Evolutionary conservation across 768 basidiomycete species (phyloP), one percentile per base, ranked within the genome.

Genomic region (Cystofilobasidium ferigula): DNA sequence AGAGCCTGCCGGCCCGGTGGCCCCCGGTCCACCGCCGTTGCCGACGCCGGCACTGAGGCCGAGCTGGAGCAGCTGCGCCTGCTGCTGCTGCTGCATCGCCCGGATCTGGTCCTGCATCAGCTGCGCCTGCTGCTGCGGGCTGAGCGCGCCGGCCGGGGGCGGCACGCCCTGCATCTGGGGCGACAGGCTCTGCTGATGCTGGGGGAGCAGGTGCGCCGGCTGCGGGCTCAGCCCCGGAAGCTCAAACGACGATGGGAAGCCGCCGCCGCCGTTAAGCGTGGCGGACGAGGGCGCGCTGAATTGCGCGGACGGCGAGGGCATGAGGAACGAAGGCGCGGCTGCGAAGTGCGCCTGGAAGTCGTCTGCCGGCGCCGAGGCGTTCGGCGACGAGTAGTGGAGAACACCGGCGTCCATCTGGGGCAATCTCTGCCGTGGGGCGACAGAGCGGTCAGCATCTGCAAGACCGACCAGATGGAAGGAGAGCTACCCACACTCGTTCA

Each of bases 221-320:
- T 16, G 9, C 28, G 51, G 51, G 30, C 51, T 54, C 14, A 54
- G 51, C 13, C 51, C 51, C 14, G 51, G 51, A 26, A 54, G 26
- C 16, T 54, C 51, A 18, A 54, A 54, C 16, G 51, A 22, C 53
- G 16, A 28, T 53, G 42, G 57, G 48, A 47, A 65, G 24, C 56
- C 42, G 69, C 36, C n/a, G n/a, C n/a, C 28, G 65, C 54, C 51
- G 65, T 43, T 48, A 47, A 61, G 61, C 57, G 57, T 47, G 24
- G 63, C 5, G 1, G 36, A 30, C 35, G 32, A 16, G 34, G 34
- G 57, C 28, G 30, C 28, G 26, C 22, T 56, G 38, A 54, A 30
- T 13, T 81, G 42, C 86, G 84, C 0, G 87, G 86, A 59, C 86
- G 63, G 20, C 35, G 57, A 24, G 18, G 59, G 43, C 48, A 51